Percentiles rank a stretch among this genome's conserved stretches.
phyloP scores from a whole-genome alignment of 768 basidiomycete genomes.

The Cystobasidium ongulense region DNA sequence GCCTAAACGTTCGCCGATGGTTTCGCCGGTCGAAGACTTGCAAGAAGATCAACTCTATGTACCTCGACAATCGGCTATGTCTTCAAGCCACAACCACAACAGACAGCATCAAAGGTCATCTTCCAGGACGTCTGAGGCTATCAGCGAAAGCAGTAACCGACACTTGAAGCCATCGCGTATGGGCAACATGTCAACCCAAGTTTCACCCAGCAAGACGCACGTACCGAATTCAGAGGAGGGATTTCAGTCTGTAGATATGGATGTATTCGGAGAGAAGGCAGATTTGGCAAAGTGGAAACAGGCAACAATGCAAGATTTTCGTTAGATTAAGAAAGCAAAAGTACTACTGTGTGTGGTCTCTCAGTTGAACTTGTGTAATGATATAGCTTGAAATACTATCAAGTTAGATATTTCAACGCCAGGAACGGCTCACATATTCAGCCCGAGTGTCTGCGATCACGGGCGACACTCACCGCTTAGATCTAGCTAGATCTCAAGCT shows the following conservation, averaged over 20 bases:
- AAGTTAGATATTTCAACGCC: no score
- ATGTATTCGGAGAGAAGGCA: neutral
- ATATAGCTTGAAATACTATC: no score
- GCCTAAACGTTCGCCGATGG: neutral
- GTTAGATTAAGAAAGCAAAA: neutral
- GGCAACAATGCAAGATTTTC: neutral
- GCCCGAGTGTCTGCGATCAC: no score
- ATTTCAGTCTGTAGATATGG: neutral
- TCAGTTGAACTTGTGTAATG: neutral
- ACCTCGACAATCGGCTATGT: neutral
- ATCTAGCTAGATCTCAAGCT: neutral
- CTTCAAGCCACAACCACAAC: neutral
- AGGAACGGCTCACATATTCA: no score
- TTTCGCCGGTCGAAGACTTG: neutral
- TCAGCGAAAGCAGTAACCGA: neutral
- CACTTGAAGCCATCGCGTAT: neutral
- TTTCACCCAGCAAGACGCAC: slow-evolving; percentile 18
- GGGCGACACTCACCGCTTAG: no score
- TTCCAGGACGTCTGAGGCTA: neutral
- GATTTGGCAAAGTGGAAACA: neutral
- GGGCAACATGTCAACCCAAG: slow-evolving; percentile 12
- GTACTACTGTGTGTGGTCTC: neutral
- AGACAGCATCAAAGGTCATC: neutral
- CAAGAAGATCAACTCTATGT: neutral
- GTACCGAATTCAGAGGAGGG: neutral